Evolutionary conservation across 139 green algal species (phyloP), one percentile per base, ranked within the genome.

Genomic region (Tetradesmus lagerheimii): DNA sequence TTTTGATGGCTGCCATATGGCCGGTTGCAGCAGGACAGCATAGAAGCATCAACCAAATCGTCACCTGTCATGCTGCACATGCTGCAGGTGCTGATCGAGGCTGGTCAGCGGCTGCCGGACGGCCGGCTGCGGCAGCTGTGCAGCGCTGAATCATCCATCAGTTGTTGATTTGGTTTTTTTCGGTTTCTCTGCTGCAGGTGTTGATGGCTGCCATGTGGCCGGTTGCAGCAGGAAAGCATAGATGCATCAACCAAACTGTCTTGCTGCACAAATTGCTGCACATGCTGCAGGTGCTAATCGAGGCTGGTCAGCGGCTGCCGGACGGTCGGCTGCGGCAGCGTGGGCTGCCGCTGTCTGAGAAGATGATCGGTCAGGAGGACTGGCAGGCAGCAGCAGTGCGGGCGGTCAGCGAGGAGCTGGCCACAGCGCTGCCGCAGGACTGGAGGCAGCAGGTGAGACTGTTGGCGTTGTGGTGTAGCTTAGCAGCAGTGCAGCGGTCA

Each of bases 371-470:
- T 0, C 43, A 74, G 34, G 85, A 89, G 15, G 76, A 39, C 71
- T 89, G 85, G 85, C 71, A 77, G 34, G 25, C 85, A 83, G 85
- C 85, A 83, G 85, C 74, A 83, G 71, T 76, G 23, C 38, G 85
- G 27, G 85, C 85, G n/a, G 85, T 89, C n/a, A 43, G 38, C 14
- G 85, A 89, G 18, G 85, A 89, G 74, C 85, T 89, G 71, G 85
- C 71, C 2, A 84, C 85, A 57, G 85, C 74, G 34, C 71, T 89
- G 71, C 71, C 74, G 41, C 43, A 76, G 34, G 85, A 83, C 41
- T 89, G 85, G 85, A n/a, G 53, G 47, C 11, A 43, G 9, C 85
- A 83, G 85, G 85, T 89, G n/a, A 20, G 85, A 0, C 5, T 50
- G 43, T 50, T 50, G 4, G 43, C 43, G n/a, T 50, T 50, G 43